Conservation (phyloP, 371 early-diverging fungal species). For the Basidiobolus heterosporus region DNA sequence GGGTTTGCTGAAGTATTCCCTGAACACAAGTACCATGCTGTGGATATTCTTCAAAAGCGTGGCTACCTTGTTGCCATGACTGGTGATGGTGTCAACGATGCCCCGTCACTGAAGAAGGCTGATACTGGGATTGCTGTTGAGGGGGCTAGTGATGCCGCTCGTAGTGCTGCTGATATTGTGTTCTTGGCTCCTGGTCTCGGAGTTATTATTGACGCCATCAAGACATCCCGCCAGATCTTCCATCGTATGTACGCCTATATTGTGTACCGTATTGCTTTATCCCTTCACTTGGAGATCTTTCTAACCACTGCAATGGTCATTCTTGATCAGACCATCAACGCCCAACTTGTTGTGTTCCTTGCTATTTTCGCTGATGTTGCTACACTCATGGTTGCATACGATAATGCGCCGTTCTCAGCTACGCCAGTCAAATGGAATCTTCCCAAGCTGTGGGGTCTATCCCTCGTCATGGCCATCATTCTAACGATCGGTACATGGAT, state of each 20-base stretch:
- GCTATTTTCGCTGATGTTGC: constrained; percentile 1
- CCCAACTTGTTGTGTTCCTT: neutral
- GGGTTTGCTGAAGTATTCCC: constrained; percentile 17
- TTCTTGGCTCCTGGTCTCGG: constrained; percentile 27
- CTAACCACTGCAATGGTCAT: neutral
- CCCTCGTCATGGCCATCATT: constrained; percentile 8
- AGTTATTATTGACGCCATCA: constrained; percentile 11
- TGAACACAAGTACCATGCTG: constrained; percentile 86
- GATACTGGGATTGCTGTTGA: constrained; percentile 72
- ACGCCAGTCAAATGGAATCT: constrained; percentile 13
- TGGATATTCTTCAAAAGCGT: constrained; percentile 68
- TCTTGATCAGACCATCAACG: neutral
- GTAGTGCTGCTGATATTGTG: constrained; percentile 58
- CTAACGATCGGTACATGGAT: constrained; percentile 9
- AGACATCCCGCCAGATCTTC: constrained; percentile 41
- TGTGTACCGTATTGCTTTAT: neutral
- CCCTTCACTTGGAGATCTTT: neutral
- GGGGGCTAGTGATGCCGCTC: constrained; percentile 56
- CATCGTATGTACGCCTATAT: constrained; percentile 11
- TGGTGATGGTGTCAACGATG: constrained; percentile 94
- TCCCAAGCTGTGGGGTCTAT: constrained; percentile 6
- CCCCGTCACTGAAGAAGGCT: constrained; percentile 78
- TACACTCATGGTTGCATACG: constrained; percentile 5
- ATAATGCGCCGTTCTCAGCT: constrained; percentile 10
- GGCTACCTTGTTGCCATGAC: constrained; percentile 68